Conservation (phyloP, 2,329 filamentous ascomycete genomes). For the Beauveria pseudobassiana region DNA sequence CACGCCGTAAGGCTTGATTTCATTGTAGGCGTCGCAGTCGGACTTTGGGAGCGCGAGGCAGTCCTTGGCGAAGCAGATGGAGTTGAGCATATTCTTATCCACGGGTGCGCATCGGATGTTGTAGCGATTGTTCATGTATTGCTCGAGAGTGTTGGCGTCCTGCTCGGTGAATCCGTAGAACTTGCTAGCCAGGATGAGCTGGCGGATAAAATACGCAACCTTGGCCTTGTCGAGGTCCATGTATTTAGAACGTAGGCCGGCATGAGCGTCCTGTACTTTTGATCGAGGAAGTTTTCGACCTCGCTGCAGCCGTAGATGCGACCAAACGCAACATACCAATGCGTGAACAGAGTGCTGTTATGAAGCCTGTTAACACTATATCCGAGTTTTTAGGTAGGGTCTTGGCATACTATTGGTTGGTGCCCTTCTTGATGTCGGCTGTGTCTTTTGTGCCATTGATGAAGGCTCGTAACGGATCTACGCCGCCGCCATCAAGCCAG, state of each 20-base stretch:
- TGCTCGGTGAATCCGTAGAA: slow-evolving; percentile 22
- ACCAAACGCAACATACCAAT: slow-evolving; percentile 23
- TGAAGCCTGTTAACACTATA: neutral
- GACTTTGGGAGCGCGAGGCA: slow-evolving; percentile 21
- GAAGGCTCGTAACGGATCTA: slow-evolving; percentile 18
- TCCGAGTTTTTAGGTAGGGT: neutral
- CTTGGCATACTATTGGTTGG: slow-evolving; percentile 22
- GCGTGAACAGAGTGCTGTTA: slow-evolving; percentile 21
- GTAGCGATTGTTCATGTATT: slow-evolving; percentile 21
- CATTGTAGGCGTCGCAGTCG: slow-evolving; percentile 20
- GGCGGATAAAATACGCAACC: slow-evolving; percentile 24
- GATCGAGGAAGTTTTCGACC: slow-evolving; percentile 12
- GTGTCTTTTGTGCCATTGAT: slow-evolving; percentile 17
- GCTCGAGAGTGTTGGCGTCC: slow-evolving; percentile 18
- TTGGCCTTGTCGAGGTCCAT: slow-evolving; percentile 24
- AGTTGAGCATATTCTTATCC: slow-evolving; percentile 17
- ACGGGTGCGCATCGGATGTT: slow-evolving; percentile 22
- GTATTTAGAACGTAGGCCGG: slow-evolving; percentile 25
- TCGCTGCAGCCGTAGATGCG: slow-evolving; percentile 20
- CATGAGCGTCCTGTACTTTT: slow-evolving; percentile 1
- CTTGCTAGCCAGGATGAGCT: slow-evolving; percentile 19
- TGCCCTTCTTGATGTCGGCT: slow-evolving; percentile 17
- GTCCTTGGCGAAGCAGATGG: slow-evolving; percentile 20
- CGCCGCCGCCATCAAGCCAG: slow-evolving; percentile 25
- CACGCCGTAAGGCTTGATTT: slow-evolving; percentile 15